Evolutionary conservation across 352 stramenopile species (phyloP).

Genomic region (Globisporangium cylindrosporum): DNA sequence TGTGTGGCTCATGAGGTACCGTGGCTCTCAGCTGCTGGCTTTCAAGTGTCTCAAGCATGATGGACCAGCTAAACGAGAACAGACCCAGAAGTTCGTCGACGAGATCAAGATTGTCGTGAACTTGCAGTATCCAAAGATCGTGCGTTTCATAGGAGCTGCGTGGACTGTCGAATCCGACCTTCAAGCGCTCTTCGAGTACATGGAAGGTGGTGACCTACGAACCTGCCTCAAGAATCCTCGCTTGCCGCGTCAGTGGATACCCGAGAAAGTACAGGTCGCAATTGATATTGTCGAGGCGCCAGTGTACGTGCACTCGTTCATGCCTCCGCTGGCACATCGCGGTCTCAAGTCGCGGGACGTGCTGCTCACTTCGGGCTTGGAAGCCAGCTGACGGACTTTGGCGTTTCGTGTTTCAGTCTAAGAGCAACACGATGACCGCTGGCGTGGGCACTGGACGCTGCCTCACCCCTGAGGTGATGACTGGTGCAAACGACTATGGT

Average conservation of each 20-base stretch:
- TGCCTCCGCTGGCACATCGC: no score
- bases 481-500: not conserved
- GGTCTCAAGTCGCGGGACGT: conserved; percentile 67
- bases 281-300: no score
- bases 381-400: conserved; percentile 61
- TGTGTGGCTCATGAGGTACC: conserved; percentile 12
- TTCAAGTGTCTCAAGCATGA: conserved; percentile 40
- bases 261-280: conserved; percentile 52
- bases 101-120: conserved; percentile 56
- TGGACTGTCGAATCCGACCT: conserved; percentile 52
- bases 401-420: conserved; percentile 36
- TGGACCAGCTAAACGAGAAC: conserved; percentile 26
- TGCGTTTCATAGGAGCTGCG: conserved; percentile 46
- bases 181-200: conserved; percentile 65
- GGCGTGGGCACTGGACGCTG: not conserved
- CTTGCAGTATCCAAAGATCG: conserved; percentile 46
- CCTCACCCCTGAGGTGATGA: conserved; percentile 6
- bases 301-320: no score
- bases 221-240: conserved; percentile 22
- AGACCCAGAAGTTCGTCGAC: conserved; percentile 39
- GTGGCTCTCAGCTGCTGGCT: not conserved
- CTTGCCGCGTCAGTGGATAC: conserved; percentile 27
- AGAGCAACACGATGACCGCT: conserved; percentile 49
- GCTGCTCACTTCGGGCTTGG: conserved; percentile 28
- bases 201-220: conserved; percentile 50